Evolutionary conservation across 441 rosid species (phyloP).

Genomic region (Brassica balearica): DNA sequence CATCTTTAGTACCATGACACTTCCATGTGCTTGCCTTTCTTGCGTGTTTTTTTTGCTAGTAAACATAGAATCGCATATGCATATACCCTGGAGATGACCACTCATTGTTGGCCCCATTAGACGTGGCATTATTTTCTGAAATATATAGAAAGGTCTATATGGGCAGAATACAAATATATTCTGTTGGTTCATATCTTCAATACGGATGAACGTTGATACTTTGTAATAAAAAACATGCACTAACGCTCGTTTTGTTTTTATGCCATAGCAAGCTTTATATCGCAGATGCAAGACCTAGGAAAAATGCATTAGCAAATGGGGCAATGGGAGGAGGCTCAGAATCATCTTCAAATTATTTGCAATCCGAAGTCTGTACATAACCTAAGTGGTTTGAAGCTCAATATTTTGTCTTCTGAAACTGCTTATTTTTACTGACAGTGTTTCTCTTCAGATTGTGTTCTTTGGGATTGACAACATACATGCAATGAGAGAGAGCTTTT

Average conservation of each 20-base stretch:
- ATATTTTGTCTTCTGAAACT: constrained; percentile 37
- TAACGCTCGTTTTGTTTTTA: constrained; percentile 25
- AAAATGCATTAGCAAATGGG: constrained; percentile 99
- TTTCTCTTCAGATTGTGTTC: constrained; percentile 76
- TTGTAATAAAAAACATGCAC: neutral
- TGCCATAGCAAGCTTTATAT: constrained; percentile 86
- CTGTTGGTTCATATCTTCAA: constrained; percentile 6
- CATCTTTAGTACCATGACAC: constrained; percentile 26
- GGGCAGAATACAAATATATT: neutral
- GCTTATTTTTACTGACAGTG: constrained; percentile 26
- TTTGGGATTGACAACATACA: constrained; percentile 99
- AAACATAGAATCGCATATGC: neutral
- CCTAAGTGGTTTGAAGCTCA: constrained; percentile 40
- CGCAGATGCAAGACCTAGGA: constrained; percentile 98
- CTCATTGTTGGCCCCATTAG: constrained; percentile 26
- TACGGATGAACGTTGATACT: constrained; percentile 22
- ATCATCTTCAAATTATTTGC: constrained; percentile 92
- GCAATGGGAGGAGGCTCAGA: constrained; percentile 97
- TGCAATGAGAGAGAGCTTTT: constrained; percentile 98
- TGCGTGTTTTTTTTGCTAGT: constrained; percentile 21
- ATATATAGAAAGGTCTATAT: constrained; percentile 9
- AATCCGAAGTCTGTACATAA: constrained; percentile 80
- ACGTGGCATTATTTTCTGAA: constrained; percentile 23
- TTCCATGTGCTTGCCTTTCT: constrained; percentile 30
- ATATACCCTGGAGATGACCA: constrained; percentile 12